These are phyloP conservation scores for Botryotinia calthae DNA, from an alignment of 2,329 filamentous ascomycete species.

Conservation along the genomic window DNA sequence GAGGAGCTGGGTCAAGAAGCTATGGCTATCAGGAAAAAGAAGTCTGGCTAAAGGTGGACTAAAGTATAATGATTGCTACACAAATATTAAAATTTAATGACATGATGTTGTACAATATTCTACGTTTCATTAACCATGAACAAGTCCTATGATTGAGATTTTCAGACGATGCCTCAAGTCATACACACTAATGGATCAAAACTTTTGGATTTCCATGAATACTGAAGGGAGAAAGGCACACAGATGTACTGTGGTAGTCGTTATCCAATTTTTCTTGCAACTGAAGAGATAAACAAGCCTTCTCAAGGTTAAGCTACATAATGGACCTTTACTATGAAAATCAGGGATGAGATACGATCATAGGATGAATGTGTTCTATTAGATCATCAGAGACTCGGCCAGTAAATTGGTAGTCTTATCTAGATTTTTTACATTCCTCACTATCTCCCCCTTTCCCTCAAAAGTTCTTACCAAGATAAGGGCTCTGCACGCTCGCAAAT, in stretches of 20 bases:
- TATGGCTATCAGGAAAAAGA: conserved; percentile 18
- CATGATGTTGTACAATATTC: background rate
- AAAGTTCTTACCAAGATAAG: conserved; percentile 41
- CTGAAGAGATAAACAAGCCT: no score
- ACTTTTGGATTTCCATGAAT: background rate
- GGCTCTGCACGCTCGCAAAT: conserved; percentile 43
- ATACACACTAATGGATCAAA: background rate
- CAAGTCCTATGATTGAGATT: background rate
- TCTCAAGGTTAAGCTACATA: no score
- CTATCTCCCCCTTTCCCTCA: background rate
- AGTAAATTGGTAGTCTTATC: background rate
- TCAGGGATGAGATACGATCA: background rate
- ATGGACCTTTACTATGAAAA: no score
- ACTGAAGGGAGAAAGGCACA: no score
- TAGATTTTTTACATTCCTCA: background rate
- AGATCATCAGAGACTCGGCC: background rate
- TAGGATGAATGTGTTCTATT: background rate
- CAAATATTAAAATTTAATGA: background rate
- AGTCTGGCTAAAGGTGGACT: background rate
- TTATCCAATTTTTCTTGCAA: no score
- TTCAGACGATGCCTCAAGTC: background rate
- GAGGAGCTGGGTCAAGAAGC: conserved; percentile 27
- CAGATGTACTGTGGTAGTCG: no score
- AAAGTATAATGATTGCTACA: background rate
- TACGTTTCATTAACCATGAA: no score